These are phyloP conservation scores for Silene latifolia DNA, from an alignment of 148 eudicot species.

Conservation along the genomic window DNA sequence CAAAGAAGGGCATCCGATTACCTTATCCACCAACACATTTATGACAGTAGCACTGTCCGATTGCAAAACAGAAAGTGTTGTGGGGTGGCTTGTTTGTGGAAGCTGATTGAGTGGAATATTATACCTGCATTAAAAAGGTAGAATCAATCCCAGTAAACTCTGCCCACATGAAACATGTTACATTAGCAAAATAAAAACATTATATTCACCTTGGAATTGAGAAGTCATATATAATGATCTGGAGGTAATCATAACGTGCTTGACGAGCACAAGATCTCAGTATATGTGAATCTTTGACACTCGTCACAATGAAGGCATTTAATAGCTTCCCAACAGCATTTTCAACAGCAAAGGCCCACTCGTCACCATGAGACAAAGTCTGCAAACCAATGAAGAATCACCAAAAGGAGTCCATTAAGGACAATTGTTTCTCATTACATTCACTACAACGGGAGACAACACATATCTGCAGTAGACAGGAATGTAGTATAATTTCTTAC, in stretches of 20 bases:
- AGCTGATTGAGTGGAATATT: slow-evolving; percentile 62
- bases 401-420: background rate
- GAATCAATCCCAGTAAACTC: slow-evolving; percentile 1
- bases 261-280: slow-evolving; percentile 74
- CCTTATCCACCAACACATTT: slow-evolving; percentile 89
- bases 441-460: background rate
- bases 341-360: slow-evolving; percentile 85
- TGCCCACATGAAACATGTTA: background rate
- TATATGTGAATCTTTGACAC: slow-evolving; percentile 64
- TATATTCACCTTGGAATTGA: slow-evolving; percentile 56
- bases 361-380: slow-evolving; percentile 67
- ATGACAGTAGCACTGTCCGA: slow-evolving; percentile 70
- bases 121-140: slow-evolving; percentile 46
- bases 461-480: background rate
- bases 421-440: background rate
- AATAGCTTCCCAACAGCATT: slow-evolving; percentile 72
- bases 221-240: slow-evolving; percentile 76
- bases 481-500: slow-evolving; percentile 34
- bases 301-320: slow-evolving; percentile 88
- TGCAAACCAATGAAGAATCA: slow-evolving; percentile 26
- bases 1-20: slow-evolving; percentile 25
- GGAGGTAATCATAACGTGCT: slow-evolving; percentile 58
- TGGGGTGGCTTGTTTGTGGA: slow-evolving; percentile 81
- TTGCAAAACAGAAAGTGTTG: slow-evolving; percentile 57
- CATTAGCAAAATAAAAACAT: background rate